Evolutionary conservation across 768 basidiomycete species (phyloP), one percentile per base, ranked within the genome.

Genomic region (Boletus eberwhitei): DNA sequence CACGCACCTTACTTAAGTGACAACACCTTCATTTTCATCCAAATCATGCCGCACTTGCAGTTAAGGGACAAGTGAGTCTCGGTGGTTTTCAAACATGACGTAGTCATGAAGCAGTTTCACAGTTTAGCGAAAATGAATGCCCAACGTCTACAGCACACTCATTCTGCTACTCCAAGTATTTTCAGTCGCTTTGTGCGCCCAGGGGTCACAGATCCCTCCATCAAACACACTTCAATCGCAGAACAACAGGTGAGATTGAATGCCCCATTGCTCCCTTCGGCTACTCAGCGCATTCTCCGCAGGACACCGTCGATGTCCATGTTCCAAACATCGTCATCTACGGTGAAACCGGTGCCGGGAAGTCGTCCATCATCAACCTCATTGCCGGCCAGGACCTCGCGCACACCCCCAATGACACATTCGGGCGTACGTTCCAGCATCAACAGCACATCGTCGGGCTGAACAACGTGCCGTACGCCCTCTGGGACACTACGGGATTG

Each of bases 331-430:
- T 57, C n/a, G 21, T 57, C 14, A 38, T 57, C 14, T 53, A 46
- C 17, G 54, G 54, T 12, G 50, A 55, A 41, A 7, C 37, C 2
- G 41, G 43, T 7, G 57, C 39, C n/a, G 54, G 54, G 2, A 58
- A 58, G 16, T 46, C 49, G 7, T 56, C 57, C 29, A 12, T 59
- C 13, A 52, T 57, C 19, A 57, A 59, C 50, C 31, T 59, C 26
- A 57, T 59, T 14, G 49, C 57, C 2, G 54, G 44, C 11, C 32
- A n/a, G 34, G 24, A 41, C 2, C 12, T 21, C 5, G 54, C 57
- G 2, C 8, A 11, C 4, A 52, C 31, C 5, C 57, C 57, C 19
- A 57, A 51, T n/a, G 49, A 43, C 17, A 31, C 46, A 1, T 36
- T 52, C 3, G 54, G 49, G 6, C 44, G 54, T 8, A 51, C 54